Base-by-base conservation (phyloP, 805 yeast species). In the Cyberlindnera euphorbiiphila region DNA sequence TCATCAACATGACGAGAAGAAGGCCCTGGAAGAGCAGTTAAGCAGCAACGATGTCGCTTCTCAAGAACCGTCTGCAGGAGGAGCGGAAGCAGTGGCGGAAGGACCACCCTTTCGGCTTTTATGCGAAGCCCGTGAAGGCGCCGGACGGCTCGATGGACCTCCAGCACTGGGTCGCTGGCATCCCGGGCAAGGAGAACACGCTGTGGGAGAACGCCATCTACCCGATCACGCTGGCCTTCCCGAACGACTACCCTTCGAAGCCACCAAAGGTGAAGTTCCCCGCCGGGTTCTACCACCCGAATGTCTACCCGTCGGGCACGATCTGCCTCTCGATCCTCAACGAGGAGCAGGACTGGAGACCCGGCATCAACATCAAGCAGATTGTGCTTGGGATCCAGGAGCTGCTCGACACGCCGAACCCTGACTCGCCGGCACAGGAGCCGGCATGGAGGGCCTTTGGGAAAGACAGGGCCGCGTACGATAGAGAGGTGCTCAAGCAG, bases 31-130 rank as follows among this genome's bases (percentile, higher is more conserved):
- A 11, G 24, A 11, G 24, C 8, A 11, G 10, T 8, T 21, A 9
- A 11, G 24, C 27, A 25, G 23, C 25, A 7, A 18, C 11, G 12
- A 40, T 40, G 21, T 46, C 53, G 29, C 37, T 54, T 21, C 33
- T 52, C 25, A 52, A 49, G 35, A 50, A 78, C 42, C 77, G 98
- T 52, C 74, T 91, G 27, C 97, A 89, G 56, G 95, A 88, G 61
- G 98, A 91, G 60, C 66, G 98, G 61, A 91, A 89, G 64, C 87
- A 84, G 60, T 93, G 99, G 99, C 78, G 99, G 51, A 91, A 87
- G 60, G 96, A 88, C 60, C 99, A 93, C 59, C 99, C 99, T 0
- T 93, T 89, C 62, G 98, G 98, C 7, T 93, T 93, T 62, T 89
- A 66, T 50, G 99, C 99, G 25, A 85, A 86, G 56, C 99, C 99